phyloP scores from a whole-genome alignment of 2,329 filamentous ascomycete species.

The Botrytis fabae region DNA sequence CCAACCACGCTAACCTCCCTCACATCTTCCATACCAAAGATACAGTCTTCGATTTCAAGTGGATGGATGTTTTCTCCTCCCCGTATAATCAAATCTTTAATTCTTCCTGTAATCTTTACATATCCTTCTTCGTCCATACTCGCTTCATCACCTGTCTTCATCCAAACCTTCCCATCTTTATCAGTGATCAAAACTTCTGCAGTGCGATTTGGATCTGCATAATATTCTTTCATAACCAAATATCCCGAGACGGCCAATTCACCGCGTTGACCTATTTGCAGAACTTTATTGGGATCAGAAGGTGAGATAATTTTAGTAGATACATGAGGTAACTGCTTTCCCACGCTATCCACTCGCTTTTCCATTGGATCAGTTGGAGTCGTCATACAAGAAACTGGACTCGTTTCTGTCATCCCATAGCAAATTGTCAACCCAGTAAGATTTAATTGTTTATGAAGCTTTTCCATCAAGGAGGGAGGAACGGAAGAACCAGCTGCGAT shows the following conservation, averaged over 20 bases:
- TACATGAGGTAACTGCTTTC: constrained; percentile 81
- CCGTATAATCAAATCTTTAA: constrained; percentile 94
- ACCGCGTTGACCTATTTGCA: constrained; percentile 68
- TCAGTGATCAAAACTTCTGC: constrained; percentile 61
- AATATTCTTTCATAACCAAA: constrained; percentile 89
- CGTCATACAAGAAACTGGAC: constrained; percentile 63
- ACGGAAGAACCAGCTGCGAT: constrained; percentile 89
- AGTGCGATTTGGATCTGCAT: constrained; percentile 69
- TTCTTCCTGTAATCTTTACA: constrained; percentile 82
- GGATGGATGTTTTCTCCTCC: constrained; percentile 97
- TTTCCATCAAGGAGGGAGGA: constrained; percentile 76
- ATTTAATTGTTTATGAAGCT: constrained; percentile 71
- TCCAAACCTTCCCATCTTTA: constrained; percentile 59
- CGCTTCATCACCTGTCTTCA: constrained; percentile 92
- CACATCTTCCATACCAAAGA: constrained; percentile 70
- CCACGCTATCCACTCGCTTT: constrained; percentile 70
- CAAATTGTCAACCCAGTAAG: constrained; percentile 85
- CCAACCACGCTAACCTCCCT: constrained; percentile 81
- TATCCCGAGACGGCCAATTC: constrained; percentile 86
- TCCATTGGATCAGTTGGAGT: constrained; percentile 65
- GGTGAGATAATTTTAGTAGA: constrained; percentile 74
- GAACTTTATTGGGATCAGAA: constrained; percentile 54
- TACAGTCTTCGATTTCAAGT: constrained; percentile 84
- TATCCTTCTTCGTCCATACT: constrained; percentile 81
- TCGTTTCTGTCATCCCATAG: constrained; percentile 54